Base-by-base conservation (phyloP, 2,329 filamentous ascomycete genomes). In the Talaromyces sp. region DNA sequence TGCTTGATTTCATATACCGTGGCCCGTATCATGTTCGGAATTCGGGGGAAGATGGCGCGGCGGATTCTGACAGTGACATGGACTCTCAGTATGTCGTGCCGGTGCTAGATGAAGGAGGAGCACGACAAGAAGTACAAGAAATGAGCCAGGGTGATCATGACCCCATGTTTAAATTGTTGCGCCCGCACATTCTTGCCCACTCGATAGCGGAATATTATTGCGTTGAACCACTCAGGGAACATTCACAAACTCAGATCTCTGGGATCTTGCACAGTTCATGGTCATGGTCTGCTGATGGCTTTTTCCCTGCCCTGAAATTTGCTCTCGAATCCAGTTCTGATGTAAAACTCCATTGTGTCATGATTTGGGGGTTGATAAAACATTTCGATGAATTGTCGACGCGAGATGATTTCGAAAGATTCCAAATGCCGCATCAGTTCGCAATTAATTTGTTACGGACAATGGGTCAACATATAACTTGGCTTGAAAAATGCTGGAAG, bases 181-280 rank as follows among this genome's bases (percentile, higher is more conserved):
- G 11, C 4, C 31, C 29, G 21, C 52, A 64, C 13, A 50, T 63
- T 9, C 21, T 32, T 1, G 32, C 64, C 14, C 60, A 65, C 50
- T 46, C 61, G 5, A 64, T 65, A 21, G 65, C 55, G 7, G 55
- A 65, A 9, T 64, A 63, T 35, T 64, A 63, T 27, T 50, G 49
- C 32, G 55, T 65, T 4, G 19, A 49, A 3, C n/a, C n/a, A 8
- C 60, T 65, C 13, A 51, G 53, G 32, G 41, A 58, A 10, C 21
- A 46, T 8, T 53, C 58, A n/a, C 61, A 62, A 8, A 24, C 46
- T 6, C 55, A 58, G 38, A 56, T 64, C 9, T 29, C 51, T 14
- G 27, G 17, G 2, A 26, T 53, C 21, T 35, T 60, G 21, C 49
- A 38, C n/a, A n/a, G n/a, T n/a, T n/a, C n/a, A 13, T 17, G 27